Conservation (phyloP, 164 flowering plant genomes). For the Cinnamomum chago region DNA sequence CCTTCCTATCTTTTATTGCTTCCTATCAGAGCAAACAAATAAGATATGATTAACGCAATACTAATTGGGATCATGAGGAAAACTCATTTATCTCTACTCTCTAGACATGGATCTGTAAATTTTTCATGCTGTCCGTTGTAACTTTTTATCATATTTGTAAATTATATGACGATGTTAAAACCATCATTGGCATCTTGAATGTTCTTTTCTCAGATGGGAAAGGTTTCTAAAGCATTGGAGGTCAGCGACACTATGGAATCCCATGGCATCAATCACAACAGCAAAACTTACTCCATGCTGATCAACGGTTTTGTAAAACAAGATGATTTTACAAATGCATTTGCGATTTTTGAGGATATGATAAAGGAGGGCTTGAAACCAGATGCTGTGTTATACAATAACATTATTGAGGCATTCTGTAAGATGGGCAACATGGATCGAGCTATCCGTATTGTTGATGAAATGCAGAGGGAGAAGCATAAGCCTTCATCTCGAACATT, state of each 20-base stretch:
- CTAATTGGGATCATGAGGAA: background rate
- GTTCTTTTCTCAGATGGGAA: constrained; percentile 60
- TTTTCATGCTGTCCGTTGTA: background rate
- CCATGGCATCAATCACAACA: constrained; percentile 78
- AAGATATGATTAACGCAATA: background rate
- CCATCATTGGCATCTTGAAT: constrained; percentile 1
- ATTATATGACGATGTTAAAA: background rate
- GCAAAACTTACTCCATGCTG: constrained; percentile 96
- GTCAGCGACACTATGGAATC: constrained; percentile 70
- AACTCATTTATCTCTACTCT: background rate
- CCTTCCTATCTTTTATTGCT: background rate
- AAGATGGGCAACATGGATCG: constrained; percentile 97
- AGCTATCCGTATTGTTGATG: constrained; percentile 67
- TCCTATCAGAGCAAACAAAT: background rate
- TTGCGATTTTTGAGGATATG: constrained; percentile 86
- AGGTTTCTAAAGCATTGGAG: constrained; percentile 82
- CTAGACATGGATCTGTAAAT: background rate
- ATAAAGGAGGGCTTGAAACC: constrained; percentile 77
- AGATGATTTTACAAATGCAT: constrained; percentile 96
- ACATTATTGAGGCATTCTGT: constrained; percentile 85
- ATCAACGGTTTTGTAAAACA: constrained; percentile 78
- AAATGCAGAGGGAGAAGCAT: constrained; percentile 76
- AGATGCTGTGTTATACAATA: constrained; percentile 90
- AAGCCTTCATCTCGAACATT: constrained; percentile 83
- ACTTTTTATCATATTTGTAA: too few relatives aligned